These are phyloP conservation scores for Domatiomyces catenatus DNA, from an alignment of 2,329 filamentous ascomycete genomes.

Conservation along the genomic window DNA sequence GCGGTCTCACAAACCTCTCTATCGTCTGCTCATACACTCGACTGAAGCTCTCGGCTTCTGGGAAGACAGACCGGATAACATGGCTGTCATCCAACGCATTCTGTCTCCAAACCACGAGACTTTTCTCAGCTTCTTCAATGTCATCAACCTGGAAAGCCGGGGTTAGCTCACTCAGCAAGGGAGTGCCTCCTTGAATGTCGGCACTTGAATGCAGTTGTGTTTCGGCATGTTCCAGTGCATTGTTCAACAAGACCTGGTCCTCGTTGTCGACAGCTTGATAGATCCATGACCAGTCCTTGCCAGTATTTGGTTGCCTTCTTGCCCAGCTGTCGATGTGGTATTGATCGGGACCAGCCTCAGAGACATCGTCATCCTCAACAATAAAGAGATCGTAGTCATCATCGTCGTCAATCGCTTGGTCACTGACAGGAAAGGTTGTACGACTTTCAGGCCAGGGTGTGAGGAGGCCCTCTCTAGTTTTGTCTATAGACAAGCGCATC, in stretches of 20 bases:
- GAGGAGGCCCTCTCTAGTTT: neutral
- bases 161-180: neutral
- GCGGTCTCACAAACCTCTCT: neutral
- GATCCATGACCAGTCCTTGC: neutral
- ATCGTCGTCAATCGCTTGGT: neutral
- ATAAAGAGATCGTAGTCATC: conserved; percentile 68
- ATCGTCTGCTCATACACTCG: neutral
- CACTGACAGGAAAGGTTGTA: neutral
- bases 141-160: neutral
- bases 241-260: neutral
- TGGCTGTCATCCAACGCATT: neutral
- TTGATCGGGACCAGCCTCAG: conserved; percentile 46
- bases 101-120: neutral
- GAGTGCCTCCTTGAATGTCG: neutral
- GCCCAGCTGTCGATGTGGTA: neutral
- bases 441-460: neutral
- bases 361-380: conserved; percentile 93
- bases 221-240: neutral
- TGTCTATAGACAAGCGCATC: neutral
- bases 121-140: neutral
- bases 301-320: neutral
- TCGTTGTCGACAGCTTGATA: neutral
- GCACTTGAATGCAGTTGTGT: neutral
- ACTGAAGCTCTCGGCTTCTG: neutral
- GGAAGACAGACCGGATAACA: neutral